These are phyloP conservation scores for Candida berthetii DNA, from an alignment of 805 yeast species.

Conservation along the genomic window DNA sequence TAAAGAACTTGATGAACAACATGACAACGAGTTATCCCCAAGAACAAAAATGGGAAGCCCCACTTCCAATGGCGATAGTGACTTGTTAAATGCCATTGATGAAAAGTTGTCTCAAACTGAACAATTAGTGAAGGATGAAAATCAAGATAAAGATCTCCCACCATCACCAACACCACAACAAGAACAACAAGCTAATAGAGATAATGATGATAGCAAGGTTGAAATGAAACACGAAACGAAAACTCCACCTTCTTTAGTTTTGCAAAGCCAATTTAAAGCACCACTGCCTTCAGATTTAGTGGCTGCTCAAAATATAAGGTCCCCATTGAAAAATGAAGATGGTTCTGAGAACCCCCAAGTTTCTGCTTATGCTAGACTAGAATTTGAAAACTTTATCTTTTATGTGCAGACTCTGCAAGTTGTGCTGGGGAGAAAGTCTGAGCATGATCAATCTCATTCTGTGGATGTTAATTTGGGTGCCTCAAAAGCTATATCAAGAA, in stretches of 20 bases:
- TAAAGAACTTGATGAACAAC: neutral
- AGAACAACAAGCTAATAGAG: no score
- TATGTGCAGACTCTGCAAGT: constrained; percentile 96
- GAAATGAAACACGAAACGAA: neutral
- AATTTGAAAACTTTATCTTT: constrained; percentile 88
- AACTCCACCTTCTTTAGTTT: neutral
- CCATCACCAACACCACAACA: constrained; percentile 3
- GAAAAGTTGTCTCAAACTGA: neutral
- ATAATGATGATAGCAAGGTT: no score
- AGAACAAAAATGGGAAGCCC: no score
- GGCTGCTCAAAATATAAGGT: neutral
- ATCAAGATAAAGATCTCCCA: constrained; percentile 14
- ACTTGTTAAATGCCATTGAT: neutral
- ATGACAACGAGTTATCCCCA: neutral
- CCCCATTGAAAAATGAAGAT: neutral
- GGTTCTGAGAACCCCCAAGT: constrained; percentile 21
- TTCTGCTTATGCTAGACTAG: constrained; percentile 62
- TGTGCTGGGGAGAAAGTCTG: constrained; percentile 83
- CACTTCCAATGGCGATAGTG: neutral
- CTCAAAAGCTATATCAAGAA: constrained; percentile 87
- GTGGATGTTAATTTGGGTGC: constrained; percentile 92
- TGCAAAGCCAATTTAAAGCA: neutral
- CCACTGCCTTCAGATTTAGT: neutral
- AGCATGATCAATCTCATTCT: constrained; percentile 58
- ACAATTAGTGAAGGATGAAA: neutral